phyloP scores from a whole-genome alignment of 768 basidiomycete genomes.

The Suillus alpinus region DNA sequence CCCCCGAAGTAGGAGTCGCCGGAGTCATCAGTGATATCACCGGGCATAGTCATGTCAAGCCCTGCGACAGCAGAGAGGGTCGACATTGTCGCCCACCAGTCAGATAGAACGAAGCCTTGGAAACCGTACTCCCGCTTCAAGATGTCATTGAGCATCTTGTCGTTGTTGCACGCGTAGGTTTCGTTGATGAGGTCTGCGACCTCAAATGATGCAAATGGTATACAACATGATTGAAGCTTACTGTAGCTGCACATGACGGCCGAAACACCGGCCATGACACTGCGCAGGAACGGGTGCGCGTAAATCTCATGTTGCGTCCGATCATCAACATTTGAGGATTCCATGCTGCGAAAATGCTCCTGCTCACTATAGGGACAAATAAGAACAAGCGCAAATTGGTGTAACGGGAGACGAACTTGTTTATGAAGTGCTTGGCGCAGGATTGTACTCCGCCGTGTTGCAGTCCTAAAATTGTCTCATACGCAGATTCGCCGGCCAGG shows the following conservation, averaged over 20 bases:
- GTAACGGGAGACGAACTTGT: conserved; percentile 42
- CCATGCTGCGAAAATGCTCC: conserved; percentile 53
- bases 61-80: conserved; percentile 61
- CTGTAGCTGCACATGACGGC: conserved; percentile 79
- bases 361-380: conserved; percentile 52
- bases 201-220: conserved; percentile 5
- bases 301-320: conserved; percentile 77
- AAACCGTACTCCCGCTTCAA: conserved; percentile 75
- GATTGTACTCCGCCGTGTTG: conserved; percentile 74
- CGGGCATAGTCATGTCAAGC: conserved; percentile 76
- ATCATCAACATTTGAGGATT: conserved; percentile 73
- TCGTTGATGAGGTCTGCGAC: conserved; percentile 59
- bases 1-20: conserved; percentile 56
- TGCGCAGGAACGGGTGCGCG: conserved; percentile 63
- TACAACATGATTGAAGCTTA: conserved; percentile 27
- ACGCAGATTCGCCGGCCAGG: conserved; percentile 69
- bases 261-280: conserved; percentile 71
- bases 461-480: conserved; percentile 76
- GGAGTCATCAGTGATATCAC: conserved; percentile 49
- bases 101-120: conserved; percentile 75
- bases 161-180: conserved; percentile 75
- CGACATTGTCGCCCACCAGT: conserved; percentile 65
- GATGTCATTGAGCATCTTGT: conserved; percentile 66
- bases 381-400: conserved; percentile 17
- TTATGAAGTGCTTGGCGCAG: conserved; percentile 74